Evolutionary conservation across 192 early-diverging fungal species (phyloP), one percentile per base, ranked within the genome.

Genomic region (Coemansia sp.): DNA sequence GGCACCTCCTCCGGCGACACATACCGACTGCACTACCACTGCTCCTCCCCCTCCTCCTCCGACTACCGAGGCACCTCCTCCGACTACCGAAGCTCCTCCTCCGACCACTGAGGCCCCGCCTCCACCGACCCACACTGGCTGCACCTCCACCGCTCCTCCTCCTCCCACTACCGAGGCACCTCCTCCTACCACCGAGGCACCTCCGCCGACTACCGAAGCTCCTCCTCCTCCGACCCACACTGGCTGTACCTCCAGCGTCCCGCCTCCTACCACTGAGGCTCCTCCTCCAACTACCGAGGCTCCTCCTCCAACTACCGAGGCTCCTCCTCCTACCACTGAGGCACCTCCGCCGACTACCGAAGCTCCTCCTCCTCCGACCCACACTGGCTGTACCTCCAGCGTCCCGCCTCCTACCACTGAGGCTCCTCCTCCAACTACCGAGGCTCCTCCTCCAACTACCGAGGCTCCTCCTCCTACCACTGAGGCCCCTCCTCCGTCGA

Each of bases 131-230:
- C 44, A 15, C 44, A 50, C 48, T 24, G 48, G 27, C 4, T 50
- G 22, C 24, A 21, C 48, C 25, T 34, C 54, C 9, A 33, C 53
- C 9, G 55, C n/a, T 0, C 47, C 47, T 10, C 46, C 62, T 17
- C 43, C 57, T 49, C 1, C 62, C n/a, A 48, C 53, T 1, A 61
- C 38, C 18, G 37, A 41, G 18, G 41, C 47, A 2, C 51, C 51
- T 33, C 51, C 51, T 8, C 5, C 51, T 53, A 53, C 60, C 24
- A 60, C 33, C 21, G 34, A 43, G 17, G 58, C 12, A 21, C 41
- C 50, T 1, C 52, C 64, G 18, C 51, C 62, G n/a, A 57, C 55
- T 9, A 57, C 63, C 40, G 62, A 64, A 25, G 62, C 50, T 30
- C 47, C 47, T 49, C 47, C 47, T 24, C 59, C 60, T 2, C 25